A percentile compares a stretch with the other conserved stretches of the same genome.
Conservation (phyloP, 2,329 filamentous ascomycete genomes). For the Beauveria medogensis region DNA sequence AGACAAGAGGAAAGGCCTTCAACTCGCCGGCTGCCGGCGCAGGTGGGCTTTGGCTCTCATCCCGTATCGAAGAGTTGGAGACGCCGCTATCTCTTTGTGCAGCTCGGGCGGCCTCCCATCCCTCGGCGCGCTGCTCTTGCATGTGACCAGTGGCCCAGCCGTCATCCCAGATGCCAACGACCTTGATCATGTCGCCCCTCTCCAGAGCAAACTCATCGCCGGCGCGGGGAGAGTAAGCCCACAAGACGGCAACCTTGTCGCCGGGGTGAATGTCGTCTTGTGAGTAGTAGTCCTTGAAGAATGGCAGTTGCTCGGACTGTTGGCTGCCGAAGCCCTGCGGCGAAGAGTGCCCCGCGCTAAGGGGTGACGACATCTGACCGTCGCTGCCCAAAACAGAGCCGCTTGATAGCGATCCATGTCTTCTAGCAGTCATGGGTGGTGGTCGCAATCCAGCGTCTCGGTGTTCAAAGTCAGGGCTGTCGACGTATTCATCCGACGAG, state of each 20-base stretch:
- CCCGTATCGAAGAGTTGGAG: slow-evolving; percentile 64
- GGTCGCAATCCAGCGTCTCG: slow-evolving; percentile 49
- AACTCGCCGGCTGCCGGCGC: slow-evolving; percentile 65
- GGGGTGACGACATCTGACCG: slow-evolving; percentile 70
- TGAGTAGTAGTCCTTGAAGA: slow-evolving; percentile 98
- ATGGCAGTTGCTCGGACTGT: slow-evolving; percentile 89
- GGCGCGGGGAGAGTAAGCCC: slow-evolving; percentile 94
- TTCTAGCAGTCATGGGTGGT: slow-evolving; percentile 52
- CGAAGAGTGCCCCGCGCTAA: slow-evolving; percentile 70
- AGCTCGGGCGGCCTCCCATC: slow-evolving; percentile 72
- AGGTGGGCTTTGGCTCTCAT: slow-evolving; percentile 56
- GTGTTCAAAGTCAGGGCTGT: slow-evolving; percentile 62
- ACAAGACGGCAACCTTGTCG: slow-evolving; percentile 83
- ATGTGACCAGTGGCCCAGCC: slow-evolving; percentile 95
- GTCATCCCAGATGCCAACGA: slow-evolving; percentile 98
- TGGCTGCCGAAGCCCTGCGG: slow-evolving; percentile 77
- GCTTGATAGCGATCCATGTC: slow-evolving; percentile 85
- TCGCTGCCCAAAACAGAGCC: slow-evolving; percentile 65
- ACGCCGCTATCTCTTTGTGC: slow-evolving; percentile 88
- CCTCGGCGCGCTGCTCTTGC: slow-evolving; percentile 73
- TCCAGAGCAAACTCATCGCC: slow-evolving; percentile 90
- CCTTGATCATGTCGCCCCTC: slow-evolving; percentile 94
- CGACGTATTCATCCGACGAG: slow-evolving; percentile 64
- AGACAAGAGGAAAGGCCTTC: slow-evolving; percentile 95
- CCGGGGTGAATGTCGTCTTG: slow-evolving; percentile 90